Conservation (phyloP, 2,329 filamentous ascomycete genomes). For the Cytospora piceae region DNA sequence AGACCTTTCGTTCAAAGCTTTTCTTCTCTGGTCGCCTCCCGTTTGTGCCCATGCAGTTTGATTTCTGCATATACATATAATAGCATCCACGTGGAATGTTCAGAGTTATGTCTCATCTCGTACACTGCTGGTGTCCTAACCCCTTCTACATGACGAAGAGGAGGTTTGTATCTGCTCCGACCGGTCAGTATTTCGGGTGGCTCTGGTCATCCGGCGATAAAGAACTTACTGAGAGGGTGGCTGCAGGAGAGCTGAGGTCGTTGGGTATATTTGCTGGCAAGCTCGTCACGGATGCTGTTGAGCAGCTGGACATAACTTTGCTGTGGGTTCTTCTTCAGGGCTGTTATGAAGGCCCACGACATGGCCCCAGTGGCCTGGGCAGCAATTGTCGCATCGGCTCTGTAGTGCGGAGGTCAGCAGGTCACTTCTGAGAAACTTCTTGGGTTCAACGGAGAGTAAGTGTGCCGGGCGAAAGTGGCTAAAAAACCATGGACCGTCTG, state of each 20-base stretch:
- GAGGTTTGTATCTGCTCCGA: slow-evolving; percentile 59
- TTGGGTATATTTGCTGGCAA: slow-evolving; percentile 85
- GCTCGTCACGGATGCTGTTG: slow-evolving; percentile 93
- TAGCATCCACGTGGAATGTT: slow-evolving; percentile 1
- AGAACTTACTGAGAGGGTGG: slow-evolving; percentile 84
- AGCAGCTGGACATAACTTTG: slow-evolving; percentile 97
- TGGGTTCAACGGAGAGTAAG: slow-evolving; percentile 30
- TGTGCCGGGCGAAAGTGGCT: slow-evolving; percentile 28
- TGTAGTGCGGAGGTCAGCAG: slow-evolving; percentile 43
- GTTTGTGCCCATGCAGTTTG: neutral
- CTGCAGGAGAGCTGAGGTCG: slow-evolving; percentile 97
- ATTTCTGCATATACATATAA: slow-evolving; percentile 7
- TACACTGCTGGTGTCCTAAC: neutral
- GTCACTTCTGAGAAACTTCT: neutral
- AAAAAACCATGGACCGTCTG: slow-evolving; percentile 23
- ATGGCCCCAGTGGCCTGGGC: slow-evolving; percentile 95
- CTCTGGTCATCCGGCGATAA: neutral
- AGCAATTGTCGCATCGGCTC: slow-evolving; percentile 88
- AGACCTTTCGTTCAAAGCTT: neutral
- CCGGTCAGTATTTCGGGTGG: slow-evolving; percentile 28
- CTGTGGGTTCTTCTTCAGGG: slow-evolving; percentile 94
- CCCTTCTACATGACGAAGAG: slow-evolving; percentile 63
- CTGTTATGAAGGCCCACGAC: slow-evolving; percentile 95
- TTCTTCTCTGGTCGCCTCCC: neutral
- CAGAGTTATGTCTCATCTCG: neutral